phyloP scores from a whole-genome alignment of 2,329 filamentous ascomycete genomes.

The Lithohypha guttulata region DNA sequence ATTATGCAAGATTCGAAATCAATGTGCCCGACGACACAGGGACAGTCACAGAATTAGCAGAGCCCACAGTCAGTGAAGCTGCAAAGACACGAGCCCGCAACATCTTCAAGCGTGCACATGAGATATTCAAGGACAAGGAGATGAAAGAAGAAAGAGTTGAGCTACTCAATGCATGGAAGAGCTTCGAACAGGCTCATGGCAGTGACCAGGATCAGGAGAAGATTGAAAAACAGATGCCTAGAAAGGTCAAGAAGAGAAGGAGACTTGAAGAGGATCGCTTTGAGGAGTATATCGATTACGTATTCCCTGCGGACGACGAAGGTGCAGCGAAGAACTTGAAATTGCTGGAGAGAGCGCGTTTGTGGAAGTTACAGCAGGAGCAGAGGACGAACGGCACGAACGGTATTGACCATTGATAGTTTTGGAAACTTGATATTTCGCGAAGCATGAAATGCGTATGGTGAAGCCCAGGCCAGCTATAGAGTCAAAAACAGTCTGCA shows the following conservation, averaged over 20 bases:
- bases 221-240: constrained; percentile 87
- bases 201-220: constrained; percentile 61
- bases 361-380: constrained; percentile 63
- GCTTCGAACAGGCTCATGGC: constrained; percentile 83
- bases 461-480: background rate
- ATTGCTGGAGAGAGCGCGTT: constrained; percentile 72
- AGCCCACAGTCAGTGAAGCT: constrained; percentile 59
- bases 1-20: constrained; percentile 96
- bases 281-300: constrained; percentile 94
- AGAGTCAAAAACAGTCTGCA: too few species aligned
- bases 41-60: constrained; percentile 45
- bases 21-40: constrained; percentile 69
- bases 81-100: constrained; percentile 73
- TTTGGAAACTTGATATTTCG: too few species aligned
- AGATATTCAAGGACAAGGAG: constrained; percentile 76
- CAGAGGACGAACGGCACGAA: constrained; percentile 13
- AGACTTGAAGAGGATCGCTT: constrained; percentile 85
- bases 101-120: constrained; percentile 77
- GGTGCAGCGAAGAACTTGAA: constrained; percentile 73
- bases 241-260: constrained; percentile 75
- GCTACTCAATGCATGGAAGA: constrained; percentile 81
- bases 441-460: too few species aligned
- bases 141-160: constrained; percentile 90
- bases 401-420: constrained; percentile 1
- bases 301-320: constrained; percentile 92